Conservation (phyloP, 345 rosid genomes). For the Cardiospermum halicacabum region DNA sequence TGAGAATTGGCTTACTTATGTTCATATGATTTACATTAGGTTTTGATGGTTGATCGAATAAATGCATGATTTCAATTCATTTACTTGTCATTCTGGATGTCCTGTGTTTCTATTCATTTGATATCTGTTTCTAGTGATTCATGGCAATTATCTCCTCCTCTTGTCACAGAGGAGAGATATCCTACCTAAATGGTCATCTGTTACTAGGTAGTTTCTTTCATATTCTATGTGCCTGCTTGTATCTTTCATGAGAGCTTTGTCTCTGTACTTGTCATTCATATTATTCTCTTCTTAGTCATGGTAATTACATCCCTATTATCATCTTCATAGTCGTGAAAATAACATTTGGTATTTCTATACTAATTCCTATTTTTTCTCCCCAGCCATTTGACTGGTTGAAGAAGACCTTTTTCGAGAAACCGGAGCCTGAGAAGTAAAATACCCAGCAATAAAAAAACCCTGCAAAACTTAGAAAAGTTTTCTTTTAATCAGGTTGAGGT, state of each 20-base stretch:
- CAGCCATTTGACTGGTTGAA: constrained; percentile 94
- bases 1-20: too few relatives aligned
- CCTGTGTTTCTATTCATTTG: not conserved
- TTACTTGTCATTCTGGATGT: not conserved
- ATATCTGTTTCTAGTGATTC: not conserved
- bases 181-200: not conserved
- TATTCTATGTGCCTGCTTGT: not conserved
- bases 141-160: not conserved
- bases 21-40: not conserved
- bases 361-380: not conserved
- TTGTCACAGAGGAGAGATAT: not conserved
- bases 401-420: constrained; percentile 79
- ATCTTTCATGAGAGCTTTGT: not conserved
- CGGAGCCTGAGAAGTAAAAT: constrained; percentile 32
- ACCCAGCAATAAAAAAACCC: not conserved
- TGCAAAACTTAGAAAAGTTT: constrained; percentile 5
- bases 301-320: too few relatives aligned
- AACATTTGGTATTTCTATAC: not conserved
- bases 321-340: not conserved
- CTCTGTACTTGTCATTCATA: too few relatives aligned
- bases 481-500: constrained; percentile 12
- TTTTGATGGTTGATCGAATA: not conserved
- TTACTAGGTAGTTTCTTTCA: not conserved
- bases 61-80: not conserved
- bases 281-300: too few relatives aligned